These are phyloP conservation scores for Calonectria naviculata DNA, from an alignment of 2,329 filamentous ascomycete species.

Conservation along the genomic window DNA sequence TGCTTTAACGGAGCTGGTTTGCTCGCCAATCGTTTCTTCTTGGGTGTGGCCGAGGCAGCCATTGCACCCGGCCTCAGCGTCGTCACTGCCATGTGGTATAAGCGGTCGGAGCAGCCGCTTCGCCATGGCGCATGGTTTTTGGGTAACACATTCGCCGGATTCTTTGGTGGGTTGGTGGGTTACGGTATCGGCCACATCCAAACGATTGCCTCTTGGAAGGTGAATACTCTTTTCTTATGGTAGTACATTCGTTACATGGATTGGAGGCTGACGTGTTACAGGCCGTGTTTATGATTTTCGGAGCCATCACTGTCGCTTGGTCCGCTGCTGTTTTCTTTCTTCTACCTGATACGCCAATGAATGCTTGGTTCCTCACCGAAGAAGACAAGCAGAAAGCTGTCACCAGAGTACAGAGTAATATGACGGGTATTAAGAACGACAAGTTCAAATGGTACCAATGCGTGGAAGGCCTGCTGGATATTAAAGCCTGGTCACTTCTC, in stretches of 20 bases:
- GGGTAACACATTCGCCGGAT: constrained; percentile 39
- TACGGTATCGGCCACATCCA: constrained; percentile 46
- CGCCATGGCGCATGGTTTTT: constrained; percentile 38
- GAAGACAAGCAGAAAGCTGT: constrained; percentile 44
- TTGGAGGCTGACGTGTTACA: constrained; percentile 22
- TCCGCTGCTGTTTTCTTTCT: constrained; percentile 29
- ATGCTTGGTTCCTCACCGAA: constrained; percentile 41
- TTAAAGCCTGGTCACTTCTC: constrained; percentile 41
- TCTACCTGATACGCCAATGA: constrained; percentile 37
- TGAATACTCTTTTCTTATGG: background rate
- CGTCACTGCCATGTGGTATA: constrained; percentile 65
- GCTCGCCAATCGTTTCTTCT: constrained; percentile 61
- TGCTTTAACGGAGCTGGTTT: constrained; percentile 59
- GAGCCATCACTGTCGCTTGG: constrained; percentile 35
- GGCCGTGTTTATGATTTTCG: constrained; percentile 45
- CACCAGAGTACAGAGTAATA: constrained; percentile 45
- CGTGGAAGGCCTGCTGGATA: constrained; percentile 37
- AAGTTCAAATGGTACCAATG: constrained; percentile 37
- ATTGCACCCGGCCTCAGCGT: constrained; percentile 65
- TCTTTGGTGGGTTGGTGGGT: constrained; percentile 41
- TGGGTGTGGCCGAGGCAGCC: constrained; percentile 65
- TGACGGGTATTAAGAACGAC: constrained; percentile 48
- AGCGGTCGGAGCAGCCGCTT: constrained; percentile 32
- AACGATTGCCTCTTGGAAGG: constrained; percentile 23
- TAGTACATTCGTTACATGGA: too few species aligned